Conservation (phyloP, 345 rosid species). For the Citrus unshiu region DNA sequence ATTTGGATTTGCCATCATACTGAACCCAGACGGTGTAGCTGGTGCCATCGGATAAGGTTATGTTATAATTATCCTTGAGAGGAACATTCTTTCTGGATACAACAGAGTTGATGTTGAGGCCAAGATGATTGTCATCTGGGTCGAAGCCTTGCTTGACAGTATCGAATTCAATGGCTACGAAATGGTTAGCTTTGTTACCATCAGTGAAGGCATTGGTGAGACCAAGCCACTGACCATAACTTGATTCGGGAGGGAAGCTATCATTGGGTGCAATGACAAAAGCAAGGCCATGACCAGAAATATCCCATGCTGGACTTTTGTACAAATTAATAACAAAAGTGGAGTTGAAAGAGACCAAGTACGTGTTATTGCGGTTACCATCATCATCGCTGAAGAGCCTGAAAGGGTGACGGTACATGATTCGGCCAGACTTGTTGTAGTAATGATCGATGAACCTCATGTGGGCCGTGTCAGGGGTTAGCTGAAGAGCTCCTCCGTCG, state of each 20-base stretch:
- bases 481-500: conserved; percentile 19
- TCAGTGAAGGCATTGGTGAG: conserved; percentile 29
- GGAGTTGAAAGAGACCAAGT: conserved; percentile 32
- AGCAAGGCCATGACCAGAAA: conserved; percentile 33
- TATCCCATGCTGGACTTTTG: not conserved
- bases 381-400: conserved; percentile 21
- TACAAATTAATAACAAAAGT: conserved; percentile 29
- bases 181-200: conserved; percentile 14
- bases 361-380: not conserved
- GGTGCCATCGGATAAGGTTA: not conserved
- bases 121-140: conserved; percentile 47
- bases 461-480: conserved; percentile 29
- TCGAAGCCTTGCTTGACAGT: conserved; percentile 43
- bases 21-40: conserved; percentile 37
- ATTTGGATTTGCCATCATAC: conserved; percentile 22
- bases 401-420: conserved; percentile 26
- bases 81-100: conserved; percentile 19
- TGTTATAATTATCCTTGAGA: conserved; percentile 16
- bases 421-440: conserved; percentile 30
- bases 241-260: conserved; percentile 22
- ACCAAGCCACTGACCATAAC: conserved; percentile 38
- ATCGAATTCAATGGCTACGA: conserved; percentile 51
- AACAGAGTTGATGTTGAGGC: conserved; percentile 44
- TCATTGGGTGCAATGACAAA: conserved; percentile 33
- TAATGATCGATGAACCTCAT: not conserved